Evolutionary conservation across 2,329 filamentous ascomycete genomes (phyloP).

Genomic region (Chalara sp.): DNA sequence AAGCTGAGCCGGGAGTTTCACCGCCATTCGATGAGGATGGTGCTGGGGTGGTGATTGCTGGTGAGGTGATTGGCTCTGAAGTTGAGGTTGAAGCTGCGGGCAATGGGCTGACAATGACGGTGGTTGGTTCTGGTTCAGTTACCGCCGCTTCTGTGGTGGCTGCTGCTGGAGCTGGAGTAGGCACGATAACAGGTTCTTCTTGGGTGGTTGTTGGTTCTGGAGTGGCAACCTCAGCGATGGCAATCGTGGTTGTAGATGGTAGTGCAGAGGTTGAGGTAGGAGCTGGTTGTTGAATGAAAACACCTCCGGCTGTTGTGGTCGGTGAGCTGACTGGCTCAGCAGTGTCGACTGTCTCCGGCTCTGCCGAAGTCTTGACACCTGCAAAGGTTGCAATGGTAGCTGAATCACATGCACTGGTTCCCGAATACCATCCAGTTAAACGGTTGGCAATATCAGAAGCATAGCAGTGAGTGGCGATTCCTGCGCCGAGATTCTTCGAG

Average conservation of each 20-base stretch:
- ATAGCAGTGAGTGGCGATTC: conserved; percentile 19
- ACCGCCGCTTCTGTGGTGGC: neutral
- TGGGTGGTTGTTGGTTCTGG: neutral
- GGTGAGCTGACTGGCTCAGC: neutral
- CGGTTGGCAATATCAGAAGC: conserved; percentile 20
- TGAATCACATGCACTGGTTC: conserved; percentile 9
- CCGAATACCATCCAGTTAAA: conserved; percentile 13
- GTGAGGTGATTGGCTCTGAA: neutral
- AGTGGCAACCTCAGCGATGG: neutral
- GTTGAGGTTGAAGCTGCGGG: neutral
- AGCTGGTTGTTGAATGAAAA: neutral
- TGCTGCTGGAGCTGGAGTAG: neutral
- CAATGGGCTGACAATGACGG: neutral
- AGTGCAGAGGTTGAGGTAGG: neutral
- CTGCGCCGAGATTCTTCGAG: conserved; percentile 25
- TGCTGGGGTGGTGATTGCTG: neutral
- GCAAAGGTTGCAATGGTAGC: conserved; percentile 7
- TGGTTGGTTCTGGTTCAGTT: neutral
- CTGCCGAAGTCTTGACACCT: neutral
- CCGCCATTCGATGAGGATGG: neutral
- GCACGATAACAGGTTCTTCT: neutral
- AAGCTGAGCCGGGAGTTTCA: conserved; percentile 25
- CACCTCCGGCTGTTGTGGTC: neutral
- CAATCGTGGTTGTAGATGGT: neutral
- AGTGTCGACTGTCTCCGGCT: neutral